Evolutionary conservation across 495 filamentous ascomycete genomes (phyloP).

Genomic region (Aspergillus heteromorphus): DNA sequence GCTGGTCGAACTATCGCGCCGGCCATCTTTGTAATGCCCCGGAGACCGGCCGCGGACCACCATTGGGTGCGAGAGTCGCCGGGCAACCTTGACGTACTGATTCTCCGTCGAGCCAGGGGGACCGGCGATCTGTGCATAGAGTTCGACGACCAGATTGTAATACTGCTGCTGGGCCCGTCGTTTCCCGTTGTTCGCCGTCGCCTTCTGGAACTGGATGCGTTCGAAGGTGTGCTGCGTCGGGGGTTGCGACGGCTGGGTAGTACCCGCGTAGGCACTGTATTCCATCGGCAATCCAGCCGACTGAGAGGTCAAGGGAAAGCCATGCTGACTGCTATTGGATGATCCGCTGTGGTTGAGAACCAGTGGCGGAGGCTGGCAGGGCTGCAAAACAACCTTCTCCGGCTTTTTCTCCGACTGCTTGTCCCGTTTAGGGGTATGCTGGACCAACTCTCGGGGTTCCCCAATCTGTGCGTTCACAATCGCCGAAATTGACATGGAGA

Average conservation of each 20-base stretch:
- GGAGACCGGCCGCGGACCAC: conserved; percentile 91
- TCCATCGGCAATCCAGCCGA: conserved; percentile 29
- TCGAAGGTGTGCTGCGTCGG: conserved; percentile 66
- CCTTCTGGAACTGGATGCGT: conserved; percentile 93
- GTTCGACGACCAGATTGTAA: conserved; percentile 86
- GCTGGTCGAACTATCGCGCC: conserved; percentile 64
- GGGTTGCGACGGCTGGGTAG: conserved; percentile 33
- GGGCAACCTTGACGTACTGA: conserved; percentile 71
- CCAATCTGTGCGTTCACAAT: conserved; percentile 73
- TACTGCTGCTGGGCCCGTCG: conserved; percentile 87
- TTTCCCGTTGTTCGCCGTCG: conserved; percentile 95
- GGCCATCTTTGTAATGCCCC: conserved; percentile 85
- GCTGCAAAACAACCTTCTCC: conserved; percentile 62
- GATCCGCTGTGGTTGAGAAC: conserved; percentile 24
- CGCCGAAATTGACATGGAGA: conserved; percentile 81
- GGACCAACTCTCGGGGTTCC: conserved; percentile 81
- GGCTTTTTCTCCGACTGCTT: conserved; percentile 81
- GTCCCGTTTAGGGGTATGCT: conserved; percentile 93
- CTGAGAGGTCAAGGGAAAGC: conserved; percentile 29
- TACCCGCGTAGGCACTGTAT: conserved; percentile 34
- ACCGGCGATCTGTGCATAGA: conserved; percentile 68
- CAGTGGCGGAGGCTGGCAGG: conserved; percentile 53
- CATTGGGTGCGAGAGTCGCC: conserved; percentile 74
- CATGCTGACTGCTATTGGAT: conserved; percentile 21
- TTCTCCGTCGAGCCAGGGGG: conserved; percentile 27